Evolutionary conservation across 148 eudicot species (phyloP).

Genomic region (Rhododendron simsii): DNA sequence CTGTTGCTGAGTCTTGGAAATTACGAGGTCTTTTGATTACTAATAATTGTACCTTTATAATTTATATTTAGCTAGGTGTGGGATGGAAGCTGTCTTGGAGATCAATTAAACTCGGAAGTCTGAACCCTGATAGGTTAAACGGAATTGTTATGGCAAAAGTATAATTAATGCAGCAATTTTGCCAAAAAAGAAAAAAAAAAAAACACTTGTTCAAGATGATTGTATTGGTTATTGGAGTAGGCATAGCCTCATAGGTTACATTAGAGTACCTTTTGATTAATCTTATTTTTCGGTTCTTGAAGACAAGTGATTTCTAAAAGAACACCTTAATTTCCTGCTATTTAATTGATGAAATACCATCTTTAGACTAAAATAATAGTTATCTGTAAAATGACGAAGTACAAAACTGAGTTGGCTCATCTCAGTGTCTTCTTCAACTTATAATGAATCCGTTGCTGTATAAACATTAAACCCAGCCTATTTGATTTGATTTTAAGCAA

Average conservation of each 20-base stretch:
- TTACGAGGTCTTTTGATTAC: neutral
- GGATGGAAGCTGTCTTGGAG: slow-evolving; percentile 10
- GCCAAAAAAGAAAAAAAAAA: neutral
- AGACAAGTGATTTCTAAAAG: neutral
- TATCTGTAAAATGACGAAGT: too few relatives aligned
- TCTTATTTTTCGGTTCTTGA: neutral
- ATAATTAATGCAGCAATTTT: neutral
- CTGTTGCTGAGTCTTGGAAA: neutral
- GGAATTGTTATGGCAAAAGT: neutral
- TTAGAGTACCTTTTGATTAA: neutral
- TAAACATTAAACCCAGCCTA: too few relatives aligned
- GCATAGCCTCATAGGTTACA: too few relatives aligned
- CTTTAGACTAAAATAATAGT: too few relatives aligned
- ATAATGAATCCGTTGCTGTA: too few relatives aligned
- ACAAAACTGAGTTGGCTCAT: too few relatives aligned
- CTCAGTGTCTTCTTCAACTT: too few relatives aligned
- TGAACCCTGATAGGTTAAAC: neutral
- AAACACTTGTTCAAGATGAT: neutral
- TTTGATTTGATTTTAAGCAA: too few relatives aligned
- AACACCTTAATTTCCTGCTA: neutral
- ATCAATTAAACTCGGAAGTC: neutral
- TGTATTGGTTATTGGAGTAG: neutral
- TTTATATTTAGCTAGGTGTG: neutral
- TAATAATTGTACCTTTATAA: neutral
- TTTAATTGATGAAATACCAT: too few relatives aligned